Conservation (phyloP, 176 grass and related monocot species). For the Oryza australiensis region DNA sequence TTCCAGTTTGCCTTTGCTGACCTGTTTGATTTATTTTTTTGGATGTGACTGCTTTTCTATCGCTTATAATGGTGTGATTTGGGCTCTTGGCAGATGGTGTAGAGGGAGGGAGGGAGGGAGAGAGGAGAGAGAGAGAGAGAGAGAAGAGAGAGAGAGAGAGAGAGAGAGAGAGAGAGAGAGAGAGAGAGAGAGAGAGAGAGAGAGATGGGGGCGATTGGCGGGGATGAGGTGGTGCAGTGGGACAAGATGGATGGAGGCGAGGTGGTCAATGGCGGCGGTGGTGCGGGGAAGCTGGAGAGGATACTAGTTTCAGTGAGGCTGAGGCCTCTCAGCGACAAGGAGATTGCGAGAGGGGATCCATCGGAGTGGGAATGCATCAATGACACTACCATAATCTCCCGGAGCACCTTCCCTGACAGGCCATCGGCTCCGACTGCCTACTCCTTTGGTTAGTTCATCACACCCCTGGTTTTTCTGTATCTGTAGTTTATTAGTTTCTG, state of each 20-base stretch:
- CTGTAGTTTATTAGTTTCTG: neutral
- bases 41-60: constrained; percentile 3
- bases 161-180: neutral
- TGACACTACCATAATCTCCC: constrained; percentile 77
- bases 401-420: constrained; percentile 72
- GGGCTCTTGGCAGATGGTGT: constrained; percentile 45
- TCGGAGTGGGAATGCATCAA: constrained; percentile 96
- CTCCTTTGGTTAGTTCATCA: constrained; percentile 69
- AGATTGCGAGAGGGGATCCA: constrained; percentile 51
- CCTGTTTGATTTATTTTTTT: constrained; percentile 30
- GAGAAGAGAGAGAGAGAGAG: constrained; percentile 13
- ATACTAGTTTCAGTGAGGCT: constrained; percentile 95
- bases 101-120: constrained; percentile 3
- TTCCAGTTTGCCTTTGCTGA: constrained; percentile 24
- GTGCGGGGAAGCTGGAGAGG: constrained; percentile 65
- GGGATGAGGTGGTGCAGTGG: constrained; percentile 48
- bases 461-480: neutral
- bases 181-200: constrained; percentile 12
- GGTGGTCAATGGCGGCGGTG: constrained; percentile 29
- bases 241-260: constrained; percentile 44
- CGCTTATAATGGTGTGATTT: constrained; percentile 22
- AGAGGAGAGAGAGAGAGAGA: constrained; percentile 8
- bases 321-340: constrained; percentile 80
- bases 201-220: constrained; percentile 76
- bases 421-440: constrained; percentile 74